Evolutionary conservation across 768 basidiomycete genomes (phyloP).

Genomic region (Xerocomellus intermedius): DNA sequence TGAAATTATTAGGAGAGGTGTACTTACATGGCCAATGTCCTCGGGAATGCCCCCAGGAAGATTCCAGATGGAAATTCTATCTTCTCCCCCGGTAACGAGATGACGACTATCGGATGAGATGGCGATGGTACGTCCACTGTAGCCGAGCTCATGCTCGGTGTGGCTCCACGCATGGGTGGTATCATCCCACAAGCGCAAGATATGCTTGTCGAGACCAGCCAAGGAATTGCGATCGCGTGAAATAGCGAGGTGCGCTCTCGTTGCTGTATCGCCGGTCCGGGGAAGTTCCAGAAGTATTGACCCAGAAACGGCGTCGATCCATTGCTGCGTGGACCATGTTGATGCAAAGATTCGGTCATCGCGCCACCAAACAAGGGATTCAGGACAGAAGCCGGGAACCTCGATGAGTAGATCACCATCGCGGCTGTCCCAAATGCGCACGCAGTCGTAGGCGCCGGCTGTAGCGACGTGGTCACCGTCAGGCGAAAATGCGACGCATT

Average conservation of each 20-base stretch:
- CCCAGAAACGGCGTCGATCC: constrained; percentile 12
- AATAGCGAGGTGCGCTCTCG: constrained; percentile 7
- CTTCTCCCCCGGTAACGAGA: constrained; percentile 11
- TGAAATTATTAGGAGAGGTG: neutral
- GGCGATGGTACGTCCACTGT: constrained; percentile 3
- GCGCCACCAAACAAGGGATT: constrained; percentile 17
- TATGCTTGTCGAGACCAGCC: constrained; percentile 1
- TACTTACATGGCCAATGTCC: neutral
- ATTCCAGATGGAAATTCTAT: constrained; percentile 16
- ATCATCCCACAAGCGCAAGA: constrained; percentile 12
- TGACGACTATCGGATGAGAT: constrained; percentile 6
- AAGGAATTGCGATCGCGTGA: constrained; percentile 8
- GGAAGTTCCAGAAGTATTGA: constrained; percentile 10
- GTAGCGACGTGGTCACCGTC: constrained; percentile 15
- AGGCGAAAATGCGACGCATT: constrained; percentile 16
- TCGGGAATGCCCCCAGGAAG: neutral
- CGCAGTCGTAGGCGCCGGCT: constrained; percentile 1
- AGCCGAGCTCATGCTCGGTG: neutral
- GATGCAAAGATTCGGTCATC: constrained; percentile 17
- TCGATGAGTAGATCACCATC: constrained; percentile 2
- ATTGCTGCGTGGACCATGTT: constrained; percentile 5
- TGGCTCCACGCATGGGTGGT: constrained; percentile 1
- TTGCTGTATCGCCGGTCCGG: neutral
- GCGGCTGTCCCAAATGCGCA: constrained; percentile 15
- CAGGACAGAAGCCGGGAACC: constrained; percentile 2